Evolutionary conservation across 164 flowering plant genomes (phyloP).

Genomic region (Magnolia changhungtana): DNA sequence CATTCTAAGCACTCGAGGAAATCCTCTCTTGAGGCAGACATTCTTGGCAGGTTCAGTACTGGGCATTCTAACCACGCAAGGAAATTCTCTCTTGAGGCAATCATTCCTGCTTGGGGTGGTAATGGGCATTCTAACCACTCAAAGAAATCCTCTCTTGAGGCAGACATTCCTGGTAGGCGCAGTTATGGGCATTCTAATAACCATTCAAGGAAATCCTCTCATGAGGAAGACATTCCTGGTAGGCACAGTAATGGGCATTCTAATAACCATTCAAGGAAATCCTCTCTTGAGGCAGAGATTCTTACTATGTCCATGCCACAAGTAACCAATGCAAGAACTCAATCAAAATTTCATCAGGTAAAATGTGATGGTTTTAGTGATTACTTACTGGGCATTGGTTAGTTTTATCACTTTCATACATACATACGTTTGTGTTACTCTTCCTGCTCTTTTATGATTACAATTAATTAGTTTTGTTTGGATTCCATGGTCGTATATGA

Average conservation of each 20-base stretch:
- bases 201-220: constrained; percentile 1
- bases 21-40: constrained; percentile 7
- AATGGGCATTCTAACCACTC: constrained; percentile 4
- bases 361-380: not conserved
- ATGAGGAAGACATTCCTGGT: constrained; percentile 5
- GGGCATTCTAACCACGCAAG: not conserved
- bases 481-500: not conserved
- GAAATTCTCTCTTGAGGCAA: constrained; percentile 1
- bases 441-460: no score
- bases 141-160: constrained; percentile 1
- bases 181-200: not conserved
- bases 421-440: not conserved
- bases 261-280: not conserved
- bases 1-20: constrained; percentile 3
- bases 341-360: constrained; percentile 17
- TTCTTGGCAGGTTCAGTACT: constrained; percentile 3
- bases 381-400: not conserved
- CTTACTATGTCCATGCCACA: constrained; percentile 1
- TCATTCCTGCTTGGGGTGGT: constrained; percentile 3
- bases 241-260: not conserved
- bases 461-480: not conserved
- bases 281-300: constrained; percentile 6
- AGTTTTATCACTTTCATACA: not conserved
- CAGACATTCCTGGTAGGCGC: constrained; percentile 5
- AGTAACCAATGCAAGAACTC: not conserved